These are phyloP conservation scores for Panicum hallii DNA, from an alignment of 202 grass and related monocot species.

Conservation along the genomic window DNA sequence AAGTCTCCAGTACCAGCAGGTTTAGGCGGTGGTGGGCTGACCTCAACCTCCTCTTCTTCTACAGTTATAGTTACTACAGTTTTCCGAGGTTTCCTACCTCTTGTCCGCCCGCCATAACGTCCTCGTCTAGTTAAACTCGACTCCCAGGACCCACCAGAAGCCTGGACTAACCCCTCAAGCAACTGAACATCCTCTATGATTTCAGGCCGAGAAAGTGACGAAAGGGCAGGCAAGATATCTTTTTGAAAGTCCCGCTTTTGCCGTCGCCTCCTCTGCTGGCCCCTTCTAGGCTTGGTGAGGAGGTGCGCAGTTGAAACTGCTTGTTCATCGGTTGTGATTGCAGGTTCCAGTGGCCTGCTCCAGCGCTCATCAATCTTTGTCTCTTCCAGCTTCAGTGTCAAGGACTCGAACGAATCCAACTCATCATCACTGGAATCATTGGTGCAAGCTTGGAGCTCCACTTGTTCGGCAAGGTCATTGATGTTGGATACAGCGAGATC, in stretches of 20 bases:
- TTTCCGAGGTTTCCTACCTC: conserved; percentile 67
- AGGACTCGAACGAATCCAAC: conserved; percentile 75
- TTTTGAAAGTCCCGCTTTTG: conserved; percentile 88
- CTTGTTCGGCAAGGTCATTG: conserved; percentile 28
- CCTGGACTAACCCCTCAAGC: conserved; percentile 72
- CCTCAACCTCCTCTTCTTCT: conserved; percentile 55
- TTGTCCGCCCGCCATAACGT: conserved; percentile 53
- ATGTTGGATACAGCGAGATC: conserved; percentile 51
- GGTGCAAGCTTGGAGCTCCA: conserved; percentile 18
- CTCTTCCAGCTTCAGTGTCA: conserved; percentile 86
- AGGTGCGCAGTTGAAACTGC: conserved; percentile 56
- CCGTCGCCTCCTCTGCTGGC: conserved; percentile 69
- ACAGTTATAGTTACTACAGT: conserved; percentile 40
- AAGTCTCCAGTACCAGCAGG: conserved; percentile 47
- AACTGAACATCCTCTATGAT: conserved; percentile 83
- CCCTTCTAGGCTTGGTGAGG: conserved; percentile 66
- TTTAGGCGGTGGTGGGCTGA: conserved; percentile 38
- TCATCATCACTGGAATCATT: conserved; percentile 52
- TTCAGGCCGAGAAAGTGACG: conserved; percentile 77
- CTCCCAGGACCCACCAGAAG: conserved; percentile 66
- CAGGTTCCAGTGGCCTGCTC: conserved; percentile 51
- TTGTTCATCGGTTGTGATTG: conserved; percentile 50
- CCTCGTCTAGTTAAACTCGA: conserved; percentile 54
- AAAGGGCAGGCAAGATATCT: conserved; percentile 78
- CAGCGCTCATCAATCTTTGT: conserved; percentile 67